Evolutionary conservation across 148 eudicot species (phyloP), one percentile per base, ranked within the genome.

Genomic region (Pharnaceum exiguum): DNA sequence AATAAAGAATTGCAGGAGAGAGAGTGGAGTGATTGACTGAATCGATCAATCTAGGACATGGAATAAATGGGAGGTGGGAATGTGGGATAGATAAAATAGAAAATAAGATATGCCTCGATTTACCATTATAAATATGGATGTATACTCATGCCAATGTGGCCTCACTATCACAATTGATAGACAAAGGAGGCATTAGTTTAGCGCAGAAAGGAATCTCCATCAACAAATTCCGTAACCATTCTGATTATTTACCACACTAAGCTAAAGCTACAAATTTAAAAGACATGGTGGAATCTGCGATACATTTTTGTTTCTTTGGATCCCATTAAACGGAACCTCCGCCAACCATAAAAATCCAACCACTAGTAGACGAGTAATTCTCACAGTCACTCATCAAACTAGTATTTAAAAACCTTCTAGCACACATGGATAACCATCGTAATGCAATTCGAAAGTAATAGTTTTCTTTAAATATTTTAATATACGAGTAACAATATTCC

Each of bases 291-390:
- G 71, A 72, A 21, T 48, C 13, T 0, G 62, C 6, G 0, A 59
- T 47, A 36, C 62, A 60, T 0, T 56, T 66, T 52, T 71, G 57
- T 10, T 71, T 71, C 37, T 53, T 47, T 0, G 67, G 59, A 15
- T 5, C 32, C 60, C 48, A 65, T 13, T 62, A 59, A 11, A 71
- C 29, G 1, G 38, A 40, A 9, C 59, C 71, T 7, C 50, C 67
- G 1, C 28, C 55, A 15, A 71, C 8, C 0, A 26, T 28, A 21
- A 63, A 65, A 1, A 71, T 45, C 47, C 55, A 71, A 2, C 70
- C 70, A 43, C 35, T 57, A 29, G 60, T 71, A 5, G 62, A 71
- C 5, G 27, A 15, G 26, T 24, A n/a, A 44, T 71, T 58, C 2
- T 46, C 55, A 10, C 9, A 5, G 48, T 35, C 25, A 2, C 58